Evolutionary conservation across 768 basidiomycete species (phyloP), one percentile per base, ranked within the genome.

Genomic region (Russula foetens): DNA sequence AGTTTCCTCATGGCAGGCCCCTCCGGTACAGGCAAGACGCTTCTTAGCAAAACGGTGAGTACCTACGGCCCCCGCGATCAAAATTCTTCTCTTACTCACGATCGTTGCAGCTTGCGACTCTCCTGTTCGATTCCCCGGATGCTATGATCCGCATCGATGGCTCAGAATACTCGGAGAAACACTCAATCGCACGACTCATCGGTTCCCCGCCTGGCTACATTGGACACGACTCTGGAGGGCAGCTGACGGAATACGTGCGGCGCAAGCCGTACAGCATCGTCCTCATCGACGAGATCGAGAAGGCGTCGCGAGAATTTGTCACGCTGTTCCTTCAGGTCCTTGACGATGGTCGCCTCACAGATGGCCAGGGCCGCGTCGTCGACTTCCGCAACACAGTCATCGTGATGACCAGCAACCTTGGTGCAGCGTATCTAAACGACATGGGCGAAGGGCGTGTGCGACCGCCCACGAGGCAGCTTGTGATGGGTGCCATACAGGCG

Each of bases 1-100:
- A 91, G 88, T 67, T 97, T 97, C 77, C 74, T 98, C 56, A 89
- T 97, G 81, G 86, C 86, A 7, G 91, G 91, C n/a, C 91, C 92
- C 33, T 89, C 88, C 5, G 92, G 92, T 24, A 94, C 90, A 4
- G 91, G 90, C 44, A 92, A 98, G 76, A 96, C 93, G 0, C 77
- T 93, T 62, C 77, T 97, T 64, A 86, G 86, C 47, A 98, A 97
- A 75, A 90, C 93, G 24, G 89, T 89, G 71, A 75, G 86, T 74
- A 7, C 15, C 50, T 15, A 52, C 48, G 48, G 35, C 23, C 3
- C 15, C 46, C 53, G 26, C 31, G 39, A 19, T 59, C 29, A 39
- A 44, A 15, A 5, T 26, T 15, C 19, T 26, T 15, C 19, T 14
- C 70, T 50, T 64, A 61, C 21, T 48, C 24, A 57, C 23, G 29